These are phyloP conservation scores for Acrasis kona DNA, from an alignment of 78 protist species.

Conservation along the genomic window DNA sequence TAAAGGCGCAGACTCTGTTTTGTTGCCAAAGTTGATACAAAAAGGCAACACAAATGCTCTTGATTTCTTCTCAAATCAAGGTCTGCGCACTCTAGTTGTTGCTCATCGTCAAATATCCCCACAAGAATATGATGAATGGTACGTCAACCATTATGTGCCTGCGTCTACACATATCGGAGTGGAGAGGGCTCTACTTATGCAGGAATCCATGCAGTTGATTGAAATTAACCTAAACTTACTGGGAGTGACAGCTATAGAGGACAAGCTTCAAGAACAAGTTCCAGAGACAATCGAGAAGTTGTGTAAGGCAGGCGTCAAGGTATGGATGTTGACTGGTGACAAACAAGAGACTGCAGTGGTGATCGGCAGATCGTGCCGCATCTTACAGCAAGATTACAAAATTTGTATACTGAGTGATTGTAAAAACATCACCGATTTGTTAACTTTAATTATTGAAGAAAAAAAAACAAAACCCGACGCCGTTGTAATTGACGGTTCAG, in stretches of 20 bases:
- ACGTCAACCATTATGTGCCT: background rate
- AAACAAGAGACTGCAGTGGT: conserved; percentile 92
- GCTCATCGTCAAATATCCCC: background rate
- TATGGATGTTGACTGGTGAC: conserved; percentile 99
- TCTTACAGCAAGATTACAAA: conserved; percentile 12
- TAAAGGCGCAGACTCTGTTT: conserved; percentile 81
- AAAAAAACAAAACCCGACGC: no score
- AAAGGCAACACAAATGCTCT: background rate
- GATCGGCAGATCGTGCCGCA: conserved; percentile 74
- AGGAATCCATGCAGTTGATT: background rate
- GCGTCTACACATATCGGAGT: conserved; percentile 20
- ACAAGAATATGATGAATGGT: background rate
- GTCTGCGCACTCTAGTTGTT: conserved; percentile 57
- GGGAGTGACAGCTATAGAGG: conserved; percentile 56
- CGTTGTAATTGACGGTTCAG: background rate
- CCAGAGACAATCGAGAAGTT: conserved; percentile 51
- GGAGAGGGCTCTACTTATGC: background rate
- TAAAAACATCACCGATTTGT: no score
- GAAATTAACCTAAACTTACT: conserved; percentile 24
- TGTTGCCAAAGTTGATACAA: conserved; percentile 30
- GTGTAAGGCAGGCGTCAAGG: conserved; percentile 49
- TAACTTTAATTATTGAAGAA: no score
- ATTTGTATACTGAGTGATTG: background rate
- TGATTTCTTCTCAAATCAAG: conserved; percentile 45
- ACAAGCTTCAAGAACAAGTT: conserved; percentile 79